Conservation (phyloP, 2,329 filamentous ascomycete genomes). For the Colletotrichum sp. region DNA sequence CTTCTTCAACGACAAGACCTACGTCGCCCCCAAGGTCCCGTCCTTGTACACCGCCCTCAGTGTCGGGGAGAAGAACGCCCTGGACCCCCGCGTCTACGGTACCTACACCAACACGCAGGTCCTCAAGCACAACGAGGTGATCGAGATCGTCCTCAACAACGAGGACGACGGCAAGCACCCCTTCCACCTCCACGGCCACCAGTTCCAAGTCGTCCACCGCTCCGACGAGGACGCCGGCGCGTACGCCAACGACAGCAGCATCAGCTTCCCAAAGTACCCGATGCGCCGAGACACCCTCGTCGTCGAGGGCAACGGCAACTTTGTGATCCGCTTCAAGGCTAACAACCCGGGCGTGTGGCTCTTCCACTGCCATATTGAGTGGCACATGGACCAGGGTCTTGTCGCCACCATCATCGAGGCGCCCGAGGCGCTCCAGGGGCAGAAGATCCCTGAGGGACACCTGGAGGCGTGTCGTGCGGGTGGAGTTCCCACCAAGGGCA, state of each 20-base stretch:
- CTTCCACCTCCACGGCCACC: slow-evolving; percentile 70
- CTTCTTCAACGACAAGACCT: slow-evolving; percentile 69
- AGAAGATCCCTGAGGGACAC: slow-evolving; percentile 41
- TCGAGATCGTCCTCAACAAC: slow-evolving; percentile 66
- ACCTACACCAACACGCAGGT: slow-evolving; percentile 55
- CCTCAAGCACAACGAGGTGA: slow-evolving; percentile 56
- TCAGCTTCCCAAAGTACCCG: slow-evolving; percentile 42
- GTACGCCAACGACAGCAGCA: slow-evolving; percentile 43
- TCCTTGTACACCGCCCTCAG: slow-evolving; percentile 71
- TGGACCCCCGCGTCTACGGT: slow-evolving; percentile 56
- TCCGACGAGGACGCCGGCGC: slow-evolving; percentile 23
- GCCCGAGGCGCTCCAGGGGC: slow-evolving; percentile 48
- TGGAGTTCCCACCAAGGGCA: slow-evolving; percentile 52
- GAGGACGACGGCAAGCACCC: slow-evolving; percentile 63
- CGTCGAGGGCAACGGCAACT: slow-evolving; percentile 51
- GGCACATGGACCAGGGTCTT: slow-evolving; percentile 56
- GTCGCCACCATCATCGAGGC: slow-evolving; percentile 42
- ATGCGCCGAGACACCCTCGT: slow-evolving; percentile 55
- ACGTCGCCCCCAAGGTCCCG: slow-evolving; percentile 68
- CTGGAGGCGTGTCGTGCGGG: slow-evolving; percentile 39
- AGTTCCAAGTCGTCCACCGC: slow-evolving; percentile 54
- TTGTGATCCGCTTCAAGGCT: slow-evolving; percentile 50
- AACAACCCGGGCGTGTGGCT: slow-evolving; percentile 53
- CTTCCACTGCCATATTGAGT: slow-evolving; percentile 60
- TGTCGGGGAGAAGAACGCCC: slow-evolving; percentile 46